phyloP scores from a whole-genome alignment of 768 basidiomycete species.

The Leccinellum albellum region DNA sequence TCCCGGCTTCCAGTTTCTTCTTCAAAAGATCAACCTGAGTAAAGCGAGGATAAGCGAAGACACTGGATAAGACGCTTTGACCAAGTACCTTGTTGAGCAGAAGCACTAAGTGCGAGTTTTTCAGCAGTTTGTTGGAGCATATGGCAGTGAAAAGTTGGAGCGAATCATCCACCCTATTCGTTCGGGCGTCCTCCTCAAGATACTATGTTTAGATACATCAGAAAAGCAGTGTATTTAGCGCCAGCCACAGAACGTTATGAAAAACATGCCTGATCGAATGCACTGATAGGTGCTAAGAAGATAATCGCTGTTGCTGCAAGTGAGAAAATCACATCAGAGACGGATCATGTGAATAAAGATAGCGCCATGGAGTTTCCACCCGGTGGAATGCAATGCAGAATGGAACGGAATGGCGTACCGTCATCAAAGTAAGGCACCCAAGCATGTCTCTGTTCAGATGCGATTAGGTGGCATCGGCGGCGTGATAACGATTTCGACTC shows the following conservation, averaged over 20 bases:
- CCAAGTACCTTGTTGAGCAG: constrained; percentile 69
- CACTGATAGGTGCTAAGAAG: constrained; percentile 82
- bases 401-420: constrained; percentile 41
- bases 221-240: constrained; percentile 10
- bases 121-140: constrained; percentile 71
- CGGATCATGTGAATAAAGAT: constrained; percentile 9
- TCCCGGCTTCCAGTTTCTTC: constrained; percentile 65
- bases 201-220: constrained; percentile 44
- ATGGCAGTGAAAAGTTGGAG: constrained; percentile 73
- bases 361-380: constrained; percentile 18
- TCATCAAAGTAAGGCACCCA: constrained; percentile 88
- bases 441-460: constrained; percentile 54
- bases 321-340: constrained; percentile 4
- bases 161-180: constrained; percentile 80
- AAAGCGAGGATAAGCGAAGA: constrained; percentile 7
- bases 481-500: constrained; percentile 22
- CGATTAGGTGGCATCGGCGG: constrained; percentile 14
- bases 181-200: constrained; percentile 75
- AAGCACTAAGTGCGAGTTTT: constrained; percentile 68
- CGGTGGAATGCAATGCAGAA: constrained; percentile 4
- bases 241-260: neutral
- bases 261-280: constrained; percentile 71
- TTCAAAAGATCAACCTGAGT: constrained; percentile 65
- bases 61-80: constrained; percentile 2
- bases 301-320: constrained; percentile 73